Percentiles rank a stretch among this genome's conserved stretches.
Conservation (phyloP, 2,329 filamentous ascomycete genomes). For the Cercospora zeae-maydis region DNA sequence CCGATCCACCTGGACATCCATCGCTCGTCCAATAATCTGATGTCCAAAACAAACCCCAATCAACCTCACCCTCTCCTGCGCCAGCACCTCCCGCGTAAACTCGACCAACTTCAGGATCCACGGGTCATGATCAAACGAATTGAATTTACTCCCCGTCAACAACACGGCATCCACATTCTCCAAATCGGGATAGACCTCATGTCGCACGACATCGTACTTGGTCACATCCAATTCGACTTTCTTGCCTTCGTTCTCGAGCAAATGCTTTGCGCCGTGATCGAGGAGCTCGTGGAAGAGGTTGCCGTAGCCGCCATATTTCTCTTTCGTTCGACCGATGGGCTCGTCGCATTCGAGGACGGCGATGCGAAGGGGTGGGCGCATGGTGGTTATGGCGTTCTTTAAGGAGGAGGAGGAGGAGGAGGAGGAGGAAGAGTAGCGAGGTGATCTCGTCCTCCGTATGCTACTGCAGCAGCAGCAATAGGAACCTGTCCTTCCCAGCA, state of each 20-base stretch:
- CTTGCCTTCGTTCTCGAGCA: slow-evolving; percentile 46
- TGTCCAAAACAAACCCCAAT: slow-evolving; percentile 85
- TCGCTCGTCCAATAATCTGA: slow-evolving; percentile 73
- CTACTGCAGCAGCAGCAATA: too few species aligned
- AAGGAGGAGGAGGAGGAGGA: too few species aligned
- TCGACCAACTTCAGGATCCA: slow-evolving; percentile 76
- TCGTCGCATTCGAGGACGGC: slow-evolving; percentile 87
- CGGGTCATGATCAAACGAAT: slow-evolving; percentile 67
- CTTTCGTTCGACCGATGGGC: slow-evolving; percentile 61
- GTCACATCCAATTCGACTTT: slow-evolving; percentile 54
- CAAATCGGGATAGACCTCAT: slow-evolving; percentile 66
- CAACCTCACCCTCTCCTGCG: slow-evolving; percentile 60
- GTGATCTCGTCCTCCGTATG: too few species aligned
- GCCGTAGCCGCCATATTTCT: slow-evolving; percentile 68
- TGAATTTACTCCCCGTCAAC: slow-evolving; percentile 66
- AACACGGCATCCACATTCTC: slow-evolving; percentile 77
- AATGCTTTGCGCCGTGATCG: slow-evolving; percentile 46
- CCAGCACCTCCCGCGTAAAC: slow-evolving; percentile 60
- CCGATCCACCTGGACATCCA: slow-evolving; percentile 64
- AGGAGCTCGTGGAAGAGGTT: slow-evolving; percentile 56
- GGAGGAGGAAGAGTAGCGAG: too few species aligned
- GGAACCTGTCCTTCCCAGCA: too few species aligned
- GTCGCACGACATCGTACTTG: slow-evolving; percentile 67
- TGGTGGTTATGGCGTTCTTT: not conserved
- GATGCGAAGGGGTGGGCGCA: slow-evolving; percentile 57